phyloP scores from a whole-genome alignment of 1,284 basidiomycete genomes.

The Irpex rosettiformis region DNA sequence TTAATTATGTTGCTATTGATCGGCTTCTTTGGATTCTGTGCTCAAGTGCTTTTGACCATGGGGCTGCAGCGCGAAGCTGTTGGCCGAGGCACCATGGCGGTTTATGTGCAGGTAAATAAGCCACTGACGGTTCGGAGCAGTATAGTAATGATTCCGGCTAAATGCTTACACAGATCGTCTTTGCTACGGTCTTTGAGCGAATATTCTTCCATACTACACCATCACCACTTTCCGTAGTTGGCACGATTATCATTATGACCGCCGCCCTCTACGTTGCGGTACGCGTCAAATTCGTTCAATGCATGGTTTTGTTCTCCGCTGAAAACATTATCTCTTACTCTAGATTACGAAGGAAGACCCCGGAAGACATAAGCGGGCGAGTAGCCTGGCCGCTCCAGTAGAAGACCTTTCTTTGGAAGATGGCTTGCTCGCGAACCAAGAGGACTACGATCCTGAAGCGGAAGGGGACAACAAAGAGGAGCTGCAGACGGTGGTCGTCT shows the following conservation, averaged over 20 bases:
- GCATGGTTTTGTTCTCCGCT: neutral
- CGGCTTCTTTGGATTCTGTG: conserved; percentile 57
- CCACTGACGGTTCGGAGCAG: neutral
- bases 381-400: conserved; percentile 11
- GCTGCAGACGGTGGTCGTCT: neutral
- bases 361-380: conserved; percentile 10
- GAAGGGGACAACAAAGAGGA: neutral
- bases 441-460: neutral
- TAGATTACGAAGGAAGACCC: conserved; percentile 25
- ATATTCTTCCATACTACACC: conserved; percentile 58
- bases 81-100: conserved; percentile 54
- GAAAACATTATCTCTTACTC: neutral
- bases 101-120: conserved; percentile 52
- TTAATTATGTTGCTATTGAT: conserved; percentile 42
- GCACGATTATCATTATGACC: conserved; percentile 53
- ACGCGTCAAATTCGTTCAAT: conserved; percentile 18
- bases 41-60: conserved; percentile 59
- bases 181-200: conserved; percentile 54
- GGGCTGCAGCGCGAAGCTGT: conserved; percentile 66
- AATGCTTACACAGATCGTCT: conserved; percentile 58
- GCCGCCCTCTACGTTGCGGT: conserved; percentile 64
- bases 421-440: conserved; percentile 26
- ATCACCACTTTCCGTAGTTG: conserved; percentile 49
- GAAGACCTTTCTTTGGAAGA: conserved; percentile 31
- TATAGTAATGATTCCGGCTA: too few relatives aligned